Percentiles rank a stretch among this genome's conserved stretches.
Conservation (phyloP, 176 grass and related monocot species). For the maize (Zea mays) region Zm-B73-REFERENCE-NAM-5.0 NC_050096.1:29940501-29941000, state of each 20-base stretch:
- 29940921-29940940: too few relatives aligned
- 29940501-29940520: constrained; percentile 8
- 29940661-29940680: background rate
- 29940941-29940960: too few relatives aligned
- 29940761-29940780: background rate
- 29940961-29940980: too few relatives aligned
- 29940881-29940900: constrained; percentile 45
- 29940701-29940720: constrained; percentile 44
- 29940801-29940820: constrained; percentile 15
- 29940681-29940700: constrained; percentile 32
- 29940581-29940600: constrained; percentile 49
- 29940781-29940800: constrained; percentile 33
- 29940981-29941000: too few relatives aligned
- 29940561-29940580: background rate
- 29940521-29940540: background rate
- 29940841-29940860: constrained; percentile 17
- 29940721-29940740: background rate
- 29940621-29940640: background rate
- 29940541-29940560: background rate
- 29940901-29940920: too few relatives aligned
- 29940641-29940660: background rate
- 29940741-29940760: too few relatives aligned
- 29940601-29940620: constrained; percentile 17
- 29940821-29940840: constrained; percentile 6
- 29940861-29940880: constrained; percentile 29